A percentile compares a stretch with the other conserved stretches of the same genome.
Evolutionary conservation across 306 rosid genomes (phyloP).

Genomic region (Rosa lucieae): DNA sequence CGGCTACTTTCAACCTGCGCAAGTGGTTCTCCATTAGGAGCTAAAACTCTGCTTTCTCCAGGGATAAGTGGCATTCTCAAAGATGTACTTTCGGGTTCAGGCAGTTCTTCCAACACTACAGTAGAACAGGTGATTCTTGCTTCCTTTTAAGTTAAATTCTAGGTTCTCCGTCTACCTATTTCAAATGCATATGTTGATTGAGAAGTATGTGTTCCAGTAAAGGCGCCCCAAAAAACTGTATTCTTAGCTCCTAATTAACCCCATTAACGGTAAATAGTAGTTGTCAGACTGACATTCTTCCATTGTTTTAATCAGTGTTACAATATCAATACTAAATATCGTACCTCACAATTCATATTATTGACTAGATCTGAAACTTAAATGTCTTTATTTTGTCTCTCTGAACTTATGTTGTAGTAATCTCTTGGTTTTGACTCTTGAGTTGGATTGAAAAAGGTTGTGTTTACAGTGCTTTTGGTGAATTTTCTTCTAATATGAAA

Average conservation of each 20-base stretch:
- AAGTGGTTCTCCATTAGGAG: slow-evolving; percentile 95
- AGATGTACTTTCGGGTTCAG: slow-evolving; percentile 85
- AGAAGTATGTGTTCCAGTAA: too few species aligned
- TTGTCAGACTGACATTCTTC: background rate
- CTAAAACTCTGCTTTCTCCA: slow-evolving; percentile 82
- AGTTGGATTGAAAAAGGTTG: background rate
- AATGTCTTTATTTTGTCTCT: background rate
- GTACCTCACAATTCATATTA: background rate
- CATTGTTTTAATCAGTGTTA: background rate
- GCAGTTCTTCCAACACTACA: slow-evolving; percentile 68
- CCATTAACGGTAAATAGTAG: background rate
- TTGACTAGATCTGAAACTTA: background rate
- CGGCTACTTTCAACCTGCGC: slow-evolving; percentile 98
- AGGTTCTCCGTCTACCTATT: background rate
- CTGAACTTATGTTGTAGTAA: background rate
- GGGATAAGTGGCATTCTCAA: slow-evolving; percentile 96
- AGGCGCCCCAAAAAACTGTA: too few species aligned
- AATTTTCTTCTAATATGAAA: too few species aligned
- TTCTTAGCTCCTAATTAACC: too few species aligned
- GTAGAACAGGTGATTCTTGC: slow-evolving; percentile 72
- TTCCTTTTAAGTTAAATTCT: background rate
- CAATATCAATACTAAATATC: background rate
- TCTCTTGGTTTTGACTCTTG: background rate
- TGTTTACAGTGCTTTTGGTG: background rate
- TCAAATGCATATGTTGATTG: background rate